These are phyloP conservation scores for Allium sativum DNA, from an alignment of 106 monocot species.

Conservation along the genomic window DNA sequence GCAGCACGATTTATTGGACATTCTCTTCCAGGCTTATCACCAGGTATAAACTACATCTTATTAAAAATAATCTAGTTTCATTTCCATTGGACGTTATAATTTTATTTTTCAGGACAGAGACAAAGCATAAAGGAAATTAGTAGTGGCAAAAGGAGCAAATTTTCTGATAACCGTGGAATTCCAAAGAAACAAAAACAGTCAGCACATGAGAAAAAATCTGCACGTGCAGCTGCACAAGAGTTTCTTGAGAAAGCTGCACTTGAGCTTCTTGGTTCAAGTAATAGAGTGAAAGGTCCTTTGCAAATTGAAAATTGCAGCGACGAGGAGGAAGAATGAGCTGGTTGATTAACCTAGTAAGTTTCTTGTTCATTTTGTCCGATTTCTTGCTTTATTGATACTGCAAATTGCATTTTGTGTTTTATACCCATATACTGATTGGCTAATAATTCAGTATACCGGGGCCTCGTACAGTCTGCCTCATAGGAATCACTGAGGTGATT, in stretches of 20 bases:
- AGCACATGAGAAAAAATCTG: constrained; percentile 28
- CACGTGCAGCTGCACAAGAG: constrained; percentile 60
- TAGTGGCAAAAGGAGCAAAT: constrained; percentile 19
- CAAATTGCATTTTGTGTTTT: background rate
- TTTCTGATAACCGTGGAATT: constrained; percentile 19
- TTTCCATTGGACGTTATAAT: no score
- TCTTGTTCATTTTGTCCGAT: constrained; percentile 4
- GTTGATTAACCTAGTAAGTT: constrained; percentile 7
- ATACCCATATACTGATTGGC: background rate
- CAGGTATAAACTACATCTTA: constrained; percentile 28
- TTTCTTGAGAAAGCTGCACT: constrained; percentile 84
- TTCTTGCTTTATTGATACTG: background rate
- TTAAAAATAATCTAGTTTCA: background rate
- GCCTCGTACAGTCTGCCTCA: no score
- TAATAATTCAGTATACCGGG: no score
- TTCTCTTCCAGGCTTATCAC: constrained; percentile 66
- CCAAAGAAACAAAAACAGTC: constrained; percentile 57
- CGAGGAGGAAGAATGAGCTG: constrained; percentile 16
- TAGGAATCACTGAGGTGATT: no score
- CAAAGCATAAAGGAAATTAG: constrained; percentile 55
- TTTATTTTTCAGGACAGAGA: constrained; percentile 48
- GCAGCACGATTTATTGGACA: constrained; percentile 81
- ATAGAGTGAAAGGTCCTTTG: constrained; percentile 63
- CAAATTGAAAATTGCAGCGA: constrained; percentile 26
- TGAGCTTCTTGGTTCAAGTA: constrained; percentile 49